Evolutionary conservation across 805 yeast species (phyloP), one percentile per base, ranked within the genome.

Genomic region (Maudiozyma saulgeensis): DNA sequence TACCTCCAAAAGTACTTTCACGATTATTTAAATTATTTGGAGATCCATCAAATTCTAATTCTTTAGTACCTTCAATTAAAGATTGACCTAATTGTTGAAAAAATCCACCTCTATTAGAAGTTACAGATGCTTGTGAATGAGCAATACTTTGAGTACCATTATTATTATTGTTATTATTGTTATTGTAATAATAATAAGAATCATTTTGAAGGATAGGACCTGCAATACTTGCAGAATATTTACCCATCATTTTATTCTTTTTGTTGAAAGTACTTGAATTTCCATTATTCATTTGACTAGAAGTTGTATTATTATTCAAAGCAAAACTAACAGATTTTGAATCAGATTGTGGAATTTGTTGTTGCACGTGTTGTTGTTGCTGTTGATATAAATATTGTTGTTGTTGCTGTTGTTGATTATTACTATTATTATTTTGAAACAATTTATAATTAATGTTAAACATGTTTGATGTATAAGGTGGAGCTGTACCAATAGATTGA

Each of bases 31-130:
- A 16, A 16, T n/a, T 23, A 39, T 13, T 42, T 45, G 21, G n/a
- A 37, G 12, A 37, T 1, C 38, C 34, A 40, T 47, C 48, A 31
- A 35, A 46, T 47, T 59, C 70, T 28, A 66, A 53, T 54, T 66
- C 70, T 28, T 61, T 55, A 1, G 70, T 66, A 18, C 68, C 68
- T 46, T 65, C 69, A 25, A 66, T 62, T 35, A 67, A 48, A 16
- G 67, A 54, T 49, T 60, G 61, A 40, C 70, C 70, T 47, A 67
- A 61, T 43, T 56, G 56, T 47, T 67, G 68, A 45, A 66, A 67
- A 45, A 67, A 64, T 6, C 68, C 64, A 35, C 59, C 61, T 21
- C 41, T 41, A 25, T 9, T 32, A 11, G 45, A 25, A 15, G 12
- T 25, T 19, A 23, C 25, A 4, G 45, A 34, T 9, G 35, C 35